These are phyloP conservation scores for Paraphoma chrysanthemicola DNA, from an alignment of 2,329 filamentous ascomycete genomes.

Conservation along the genomic window DNA sequence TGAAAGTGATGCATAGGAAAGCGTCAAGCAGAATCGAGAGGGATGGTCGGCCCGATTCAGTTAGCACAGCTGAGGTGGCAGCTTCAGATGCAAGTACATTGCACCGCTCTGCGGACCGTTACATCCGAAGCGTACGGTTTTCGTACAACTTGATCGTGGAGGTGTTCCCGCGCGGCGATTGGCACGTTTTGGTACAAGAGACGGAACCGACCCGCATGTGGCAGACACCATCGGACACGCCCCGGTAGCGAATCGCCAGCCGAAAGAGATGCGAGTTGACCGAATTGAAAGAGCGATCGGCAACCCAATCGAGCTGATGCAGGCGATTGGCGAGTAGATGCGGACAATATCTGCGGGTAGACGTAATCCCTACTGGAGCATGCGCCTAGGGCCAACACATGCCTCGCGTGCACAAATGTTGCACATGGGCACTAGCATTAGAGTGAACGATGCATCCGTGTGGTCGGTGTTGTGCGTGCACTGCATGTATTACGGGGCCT, in stretches of 20 bases:
- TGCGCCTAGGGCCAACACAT: slow-evolving; percentile 3
- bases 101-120: background rate
- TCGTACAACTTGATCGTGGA: background rate
- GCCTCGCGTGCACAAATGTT: background rate
- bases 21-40: background rate
- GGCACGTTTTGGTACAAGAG: background rate
- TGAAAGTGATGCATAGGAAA: background rate
- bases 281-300: slow-evolving; percentile 11
- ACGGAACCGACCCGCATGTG: background rate
- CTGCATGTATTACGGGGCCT: background rate
- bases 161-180: background rate
- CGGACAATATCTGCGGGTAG: slow-evolving; percentile 1
- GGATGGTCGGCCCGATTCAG: background rate
- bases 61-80: background rate
- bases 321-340: slow-evolving; percentile 8
- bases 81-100: background rate
- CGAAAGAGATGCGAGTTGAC: background rate
- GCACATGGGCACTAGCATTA: background rate
- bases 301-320: slow-evolving; percentile 5
- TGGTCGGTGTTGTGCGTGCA: background rate
- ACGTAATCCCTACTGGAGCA: background rate
- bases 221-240: background rate
- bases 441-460: background rate
- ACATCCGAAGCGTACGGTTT: background rate
- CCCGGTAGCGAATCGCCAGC: background rate